phyloP scores from a whole-genome alignment of 352 stramenopile species.

The Globisporangium middletonii region DNA sequence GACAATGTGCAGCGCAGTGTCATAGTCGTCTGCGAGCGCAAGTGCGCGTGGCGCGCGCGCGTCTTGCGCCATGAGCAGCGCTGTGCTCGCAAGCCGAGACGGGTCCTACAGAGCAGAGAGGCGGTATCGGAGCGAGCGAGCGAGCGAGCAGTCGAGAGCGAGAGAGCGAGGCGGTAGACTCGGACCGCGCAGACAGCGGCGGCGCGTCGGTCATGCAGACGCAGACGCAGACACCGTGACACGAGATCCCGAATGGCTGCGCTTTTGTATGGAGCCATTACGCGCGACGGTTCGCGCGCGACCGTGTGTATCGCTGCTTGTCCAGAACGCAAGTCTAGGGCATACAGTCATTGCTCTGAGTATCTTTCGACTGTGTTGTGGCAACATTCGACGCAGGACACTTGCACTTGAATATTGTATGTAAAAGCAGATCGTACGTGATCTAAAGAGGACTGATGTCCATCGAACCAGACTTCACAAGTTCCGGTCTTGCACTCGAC shows the following conservation, averaged over 20 bases:
- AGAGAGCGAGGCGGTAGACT: neutral
- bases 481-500: neutral
- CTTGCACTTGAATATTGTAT: neutral
- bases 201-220: neutral
- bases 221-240: neutral
- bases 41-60: neutral
- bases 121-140: neutral
- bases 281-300: neutral
- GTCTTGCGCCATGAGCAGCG: slow-evolving; percentile 7
- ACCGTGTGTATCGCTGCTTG: neutral
- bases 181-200: neutral
- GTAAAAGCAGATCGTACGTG: no score
- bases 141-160: neutral
- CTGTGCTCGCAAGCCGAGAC: neutral
- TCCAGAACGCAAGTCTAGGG: no score
- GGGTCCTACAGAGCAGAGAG: neutral
- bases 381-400: neutral
- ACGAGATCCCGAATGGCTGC: neutral
- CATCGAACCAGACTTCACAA: no score
- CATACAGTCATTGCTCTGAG: neutral
- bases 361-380: neutral
- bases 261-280: neutral
- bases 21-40: slow-evolving; percentile 7
- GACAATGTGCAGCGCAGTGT: slow-evolving; percentile 14
- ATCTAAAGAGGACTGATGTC: no score